A percentile compares a stretch with the other conserved stretches of the same genome.
Evolutionary conservation across 345 rosid genomes (phyloP).

Genomic region (Acer yangbiense): DNA sequence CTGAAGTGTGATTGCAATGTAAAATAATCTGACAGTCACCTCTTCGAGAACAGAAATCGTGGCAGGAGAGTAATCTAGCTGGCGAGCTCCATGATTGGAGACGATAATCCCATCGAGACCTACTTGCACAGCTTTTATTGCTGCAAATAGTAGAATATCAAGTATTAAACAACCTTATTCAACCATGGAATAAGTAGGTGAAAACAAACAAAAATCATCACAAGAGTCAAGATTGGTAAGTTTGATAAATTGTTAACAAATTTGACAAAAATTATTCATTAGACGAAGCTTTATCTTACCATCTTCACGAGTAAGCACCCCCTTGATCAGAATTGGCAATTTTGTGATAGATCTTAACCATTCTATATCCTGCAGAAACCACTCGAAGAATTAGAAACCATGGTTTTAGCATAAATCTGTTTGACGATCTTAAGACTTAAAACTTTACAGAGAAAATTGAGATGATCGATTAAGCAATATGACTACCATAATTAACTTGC

Average conservation of each 20-base stretch:
- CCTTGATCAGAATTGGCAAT: constrained; percentile 78
- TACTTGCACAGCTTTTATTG: constrained; percentile 66
- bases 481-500: not conserved
- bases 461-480: not conserved
- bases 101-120: constrained; percentile 73
- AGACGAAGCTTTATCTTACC: constrained; percentile 46
- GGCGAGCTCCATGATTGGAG: constrained; percentile 86
- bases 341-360: constrained; percentile 81
- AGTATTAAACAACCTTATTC: not conserved
- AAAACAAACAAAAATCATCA: too few species aligned
- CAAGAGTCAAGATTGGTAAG: too few species aligned
- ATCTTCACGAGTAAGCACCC: constrained; percentile 79
- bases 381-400: not conserved
- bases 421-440: not conserved
- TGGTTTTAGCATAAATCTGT: not conserved
- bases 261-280: not conserved
- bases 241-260: too few species aligned
- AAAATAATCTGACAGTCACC: constrained; percentile 29
- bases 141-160: constrained; percentile 39
- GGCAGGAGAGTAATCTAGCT: constrained; percentile 72
- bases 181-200: not conserved
- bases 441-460: too few species aligned
- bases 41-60: constrained; percentile 70
- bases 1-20: not conserved
- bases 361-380: constrained; percentile 58